These are phyloP conservation scores for Phytomonas francai DNA, from an alignment of 208 protist genomes.

Conservation along the genomic window DNA sequence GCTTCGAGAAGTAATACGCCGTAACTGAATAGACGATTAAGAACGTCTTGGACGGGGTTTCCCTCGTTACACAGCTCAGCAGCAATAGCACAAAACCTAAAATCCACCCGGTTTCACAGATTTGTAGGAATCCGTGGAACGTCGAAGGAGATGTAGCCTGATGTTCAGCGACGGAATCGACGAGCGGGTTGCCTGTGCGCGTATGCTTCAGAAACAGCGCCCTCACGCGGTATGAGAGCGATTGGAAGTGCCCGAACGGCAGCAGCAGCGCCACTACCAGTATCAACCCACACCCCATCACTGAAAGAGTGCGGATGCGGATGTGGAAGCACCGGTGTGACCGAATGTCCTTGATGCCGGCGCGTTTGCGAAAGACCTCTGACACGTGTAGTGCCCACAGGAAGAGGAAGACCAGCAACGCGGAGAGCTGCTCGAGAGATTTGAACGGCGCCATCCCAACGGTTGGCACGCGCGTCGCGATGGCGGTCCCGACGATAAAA, in stretches of 20 bases:
- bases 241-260: conserved; percentile 41
- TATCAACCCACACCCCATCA: conserved; percentile 13
- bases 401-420: conserved; percentile 80
- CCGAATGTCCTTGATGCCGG: conserved; percentile 14
- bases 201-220: conserved; percentile 68
- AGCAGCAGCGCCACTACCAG: conserved; percentile 21
- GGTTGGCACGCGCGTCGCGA: conserved; percentile 93
- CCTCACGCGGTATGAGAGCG: conserved; percentile 48
- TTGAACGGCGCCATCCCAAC: conserved; percentile 92
- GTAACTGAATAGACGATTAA: conserved; percentile 26
- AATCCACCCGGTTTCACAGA: conserved; percentile 4
- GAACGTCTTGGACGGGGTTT: conserved; percentile 22
- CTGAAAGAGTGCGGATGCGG: conserved; percentile 22
- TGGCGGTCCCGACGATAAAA: conserved; percentile 91
- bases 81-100: conserved; percentile 9
- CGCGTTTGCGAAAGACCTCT: conserved; percentile 19
- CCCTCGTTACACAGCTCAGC: background rate
- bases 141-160: conserved; percentile 15
- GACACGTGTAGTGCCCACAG: conserved; percentile 26
- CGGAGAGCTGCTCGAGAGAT: conserved; percentile 92
- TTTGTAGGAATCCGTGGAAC: conserved; percentile 8
- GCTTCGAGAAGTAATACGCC: conserved; percentile 45
- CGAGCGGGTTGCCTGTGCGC: conserved; percentile 68
- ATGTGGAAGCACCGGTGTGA: conserved; percentile 23
- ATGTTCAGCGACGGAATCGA: conserved; percentile 80